Evolutionary conservation across 2,329 filamentous ascomycete species (phyloP).

Genomic region (Fusarium nanum): DNA sequence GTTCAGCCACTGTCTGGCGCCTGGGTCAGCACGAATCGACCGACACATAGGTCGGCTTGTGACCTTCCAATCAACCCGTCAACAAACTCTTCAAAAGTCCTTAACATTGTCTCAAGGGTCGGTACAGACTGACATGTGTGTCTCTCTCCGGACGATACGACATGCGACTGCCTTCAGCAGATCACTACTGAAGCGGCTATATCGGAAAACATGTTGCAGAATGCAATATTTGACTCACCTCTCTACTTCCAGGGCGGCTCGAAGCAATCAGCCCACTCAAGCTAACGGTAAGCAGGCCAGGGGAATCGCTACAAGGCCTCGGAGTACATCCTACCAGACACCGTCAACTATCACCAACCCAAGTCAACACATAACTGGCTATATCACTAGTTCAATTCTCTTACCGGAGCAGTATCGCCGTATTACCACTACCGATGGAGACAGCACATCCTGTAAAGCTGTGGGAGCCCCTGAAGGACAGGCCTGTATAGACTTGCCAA

Average conservation of each 20-base stretch:
- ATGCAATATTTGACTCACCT: too few species aligned
- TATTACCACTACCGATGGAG: neutral
- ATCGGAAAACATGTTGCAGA: too few species aligned
- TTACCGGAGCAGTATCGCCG: neutral
- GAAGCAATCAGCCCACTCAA: neutral
- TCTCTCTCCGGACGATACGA: neutral
- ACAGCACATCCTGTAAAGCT: neutral
- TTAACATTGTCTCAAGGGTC: too few species aligned
- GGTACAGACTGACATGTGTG: neutral
- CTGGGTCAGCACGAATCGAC: neutral
- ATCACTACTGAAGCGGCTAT: neutral
- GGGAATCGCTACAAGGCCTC: neutral
- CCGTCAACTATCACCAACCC: neutral
- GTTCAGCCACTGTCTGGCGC: neutral
- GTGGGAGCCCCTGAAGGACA: neutral
- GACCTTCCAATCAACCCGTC: too few species aligned
- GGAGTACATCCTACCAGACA: neutral
- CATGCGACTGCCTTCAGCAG: neutral
- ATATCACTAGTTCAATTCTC: neutral
- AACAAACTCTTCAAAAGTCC: too few species aligned
- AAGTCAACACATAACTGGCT: neutral
- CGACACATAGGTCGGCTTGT: too few species aligned
- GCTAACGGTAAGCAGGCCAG: neutral
- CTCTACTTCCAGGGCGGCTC: neutral
- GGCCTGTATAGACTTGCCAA: neutral